Conservation (phyloP, 306 rosid species). For the Dalbergia cochinchinensis region DNA sequence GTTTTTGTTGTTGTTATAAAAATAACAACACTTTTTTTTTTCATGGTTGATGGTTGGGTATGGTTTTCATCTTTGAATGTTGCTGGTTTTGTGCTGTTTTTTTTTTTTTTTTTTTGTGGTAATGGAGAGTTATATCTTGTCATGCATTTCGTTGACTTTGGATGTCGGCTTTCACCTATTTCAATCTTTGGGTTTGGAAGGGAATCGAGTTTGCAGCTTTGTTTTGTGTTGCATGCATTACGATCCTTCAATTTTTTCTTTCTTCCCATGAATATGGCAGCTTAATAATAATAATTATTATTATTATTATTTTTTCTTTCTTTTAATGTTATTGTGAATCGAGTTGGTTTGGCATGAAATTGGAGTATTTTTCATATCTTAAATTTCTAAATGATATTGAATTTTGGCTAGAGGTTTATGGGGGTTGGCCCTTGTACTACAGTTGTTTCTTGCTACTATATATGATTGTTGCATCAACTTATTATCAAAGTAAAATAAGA, state of each 20-base stretch:
- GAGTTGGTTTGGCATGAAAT: neutral
- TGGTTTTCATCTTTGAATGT: constrained; percentile 21
- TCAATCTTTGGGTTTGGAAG: constrained; percentile 12
- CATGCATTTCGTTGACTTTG: constrained; percentile 27
- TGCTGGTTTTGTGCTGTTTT: constrained; percentile 22
- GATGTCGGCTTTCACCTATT: constrained; percentile 15
- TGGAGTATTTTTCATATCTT: neutral
- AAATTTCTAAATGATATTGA: neutral
- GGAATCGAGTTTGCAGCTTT: constrained; percentile 53
- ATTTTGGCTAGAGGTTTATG: neutral
- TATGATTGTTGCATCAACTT: neutral
- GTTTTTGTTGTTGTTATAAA: no score
- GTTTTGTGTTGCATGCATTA: constrained; percentile 24
- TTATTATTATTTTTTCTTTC: neutral
- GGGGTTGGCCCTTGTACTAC: neutral
- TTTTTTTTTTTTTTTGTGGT: constrained; percentile 15
- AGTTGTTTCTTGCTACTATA: no score
- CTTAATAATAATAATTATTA: neutral
- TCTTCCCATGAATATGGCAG: constrained; percentile 1
- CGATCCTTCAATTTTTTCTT: constrained; percentile 2
- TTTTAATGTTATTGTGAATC: neutral
- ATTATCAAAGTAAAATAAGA: no score
- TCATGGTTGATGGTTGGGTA: neutral
- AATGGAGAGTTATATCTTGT: constrained; percentile 43
- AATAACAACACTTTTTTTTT: neutral